Evolutionary conservation across 306 rosid genomes (phyloP).

Genomic region (Corylus americana): DNA sequence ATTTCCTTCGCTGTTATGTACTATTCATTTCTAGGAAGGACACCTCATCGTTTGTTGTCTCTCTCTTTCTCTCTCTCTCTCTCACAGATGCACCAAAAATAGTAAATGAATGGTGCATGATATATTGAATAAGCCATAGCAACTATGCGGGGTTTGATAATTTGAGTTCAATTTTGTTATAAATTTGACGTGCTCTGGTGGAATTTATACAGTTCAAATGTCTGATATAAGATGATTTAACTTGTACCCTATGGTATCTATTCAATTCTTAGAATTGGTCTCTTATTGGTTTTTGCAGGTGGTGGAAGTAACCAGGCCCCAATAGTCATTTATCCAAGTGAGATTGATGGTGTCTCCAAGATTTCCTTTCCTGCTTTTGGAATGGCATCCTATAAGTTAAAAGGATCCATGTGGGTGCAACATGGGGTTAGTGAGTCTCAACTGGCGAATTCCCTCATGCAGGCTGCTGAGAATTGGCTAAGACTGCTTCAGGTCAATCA

Average conservation of each 20-base stretch:
- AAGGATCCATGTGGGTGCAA: constrained; percentile 67
- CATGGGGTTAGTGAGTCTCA: constrained; percentile 54
- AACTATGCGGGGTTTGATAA: neutral
- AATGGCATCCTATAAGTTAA: constrained; percentile 79
- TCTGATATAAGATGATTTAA: constrained; percentile 3
- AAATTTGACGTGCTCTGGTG: neutral
- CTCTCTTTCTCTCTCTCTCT: neutral
- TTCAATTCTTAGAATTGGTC: constrained; percentile 18
- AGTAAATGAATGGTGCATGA: neutral
- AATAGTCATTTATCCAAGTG: constrained; percentile 44
- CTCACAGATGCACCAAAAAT: neutral
- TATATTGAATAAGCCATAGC: neutral
- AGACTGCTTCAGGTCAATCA: constrained; percentile 69
- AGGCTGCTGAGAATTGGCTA: constrained; percentile 77
- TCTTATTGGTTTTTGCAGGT: constrained; percentile 40
- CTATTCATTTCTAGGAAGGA: neutral
- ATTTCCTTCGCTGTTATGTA: neutral
- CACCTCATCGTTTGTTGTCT: neutral
- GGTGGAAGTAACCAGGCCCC: constrained; percentile 51
- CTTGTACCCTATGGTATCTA: constrained; percentile 6
- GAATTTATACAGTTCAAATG: constrained; percentile 12
- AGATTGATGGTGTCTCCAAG: constrained; percentile 54
- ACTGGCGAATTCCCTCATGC: constrained; percentile 54
- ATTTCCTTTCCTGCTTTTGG: constrained; percentile 64
- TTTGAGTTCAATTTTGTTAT: neutral